Evolutionary conservation across 2,329 filamentous ascomycete species (phyloP), one percentile per base, ranked within the genome.

Genomic region (Colletotrichum scovillei): DNA sequence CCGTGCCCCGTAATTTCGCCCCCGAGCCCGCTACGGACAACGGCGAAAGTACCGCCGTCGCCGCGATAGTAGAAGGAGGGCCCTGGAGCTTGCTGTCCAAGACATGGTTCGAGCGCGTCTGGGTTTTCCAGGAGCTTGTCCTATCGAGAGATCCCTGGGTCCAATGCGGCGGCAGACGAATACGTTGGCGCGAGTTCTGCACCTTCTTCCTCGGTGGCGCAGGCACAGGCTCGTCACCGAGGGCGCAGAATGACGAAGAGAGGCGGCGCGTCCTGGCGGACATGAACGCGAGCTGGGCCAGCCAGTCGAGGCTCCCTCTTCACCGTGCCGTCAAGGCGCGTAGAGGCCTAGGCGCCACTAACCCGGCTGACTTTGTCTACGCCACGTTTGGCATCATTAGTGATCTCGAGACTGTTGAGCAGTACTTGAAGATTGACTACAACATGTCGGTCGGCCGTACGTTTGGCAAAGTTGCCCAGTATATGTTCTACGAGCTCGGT

Each of bases 101-200:
- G 1, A 32, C 49, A 22, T 74, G 63, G 30, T 74, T 72, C 35
- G 30, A 56, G 1, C 64, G 72, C 22, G 55, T 73, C 0, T 73
- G 69, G 72, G 78, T 80, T 19, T 72, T 81, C 19, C 79, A 81
- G 53, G 80, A 81, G 53, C 76, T 81, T 42, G 74, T 75, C 0
- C 72, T 73, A 22, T 80, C 80, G 5, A 58, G 70, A 9, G 63
- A 73, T 8, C 65, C 79, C 4, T 68, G 72, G 42, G 76, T 81
- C 3, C 77, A 76, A 26, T 79, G 78, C 58, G 77, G 76, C 9
- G 63, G 63, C 1, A 66, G 66, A 9, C 55, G 70, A 0, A 22
- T 60, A 22, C 66, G 66, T 1, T 73, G 70, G 66, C n/a, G 24
- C 7, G 42, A 55, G 6, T 49, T 67, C 14, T 67, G 63, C 16